Base-by-base conservation (phyloP, 805 yeast genomes). In the Sungouiozyma intestinalis region DNA sequence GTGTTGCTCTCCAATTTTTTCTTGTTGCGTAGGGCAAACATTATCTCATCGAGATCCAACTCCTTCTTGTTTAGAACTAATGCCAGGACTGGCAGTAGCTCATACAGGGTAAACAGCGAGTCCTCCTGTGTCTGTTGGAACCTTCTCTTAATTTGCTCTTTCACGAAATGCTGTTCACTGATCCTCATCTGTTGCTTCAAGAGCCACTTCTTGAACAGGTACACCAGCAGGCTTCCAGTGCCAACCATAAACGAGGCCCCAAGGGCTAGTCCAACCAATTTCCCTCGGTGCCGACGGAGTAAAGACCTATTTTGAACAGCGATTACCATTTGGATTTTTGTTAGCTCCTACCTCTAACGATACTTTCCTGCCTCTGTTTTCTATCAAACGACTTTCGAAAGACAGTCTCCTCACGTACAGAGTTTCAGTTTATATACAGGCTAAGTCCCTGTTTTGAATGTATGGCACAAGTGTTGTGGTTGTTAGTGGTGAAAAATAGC, bases 61-160 rank as follows among this genome's bases (percentile, higher is more conserved):
- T 47, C 48, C 32, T 57, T 50, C 19, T 48, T 46, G 11, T 54
- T 47, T 36, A 58, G 37, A 2, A 57, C 57, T 41, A 57, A 72
- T 4, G 79, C 71, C 35, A 88, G 66, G 3, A 85, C 85, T 1
- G 95, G 94, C 39, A 85, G 67, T 47, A 90, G 69, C 3, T 94
- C 88, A 57, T 84, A 69, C 40, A 88, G 76, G 0, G 97, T 90
- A 65, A 77, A 78, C 40, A 82, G 71, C 38, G 95, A 85, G 62
- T 90, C 97, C 51, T 80, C 79, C 55, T 88, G 97, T 9, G 96
- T 90, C 66, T 87, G 96, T 40, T 82, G 78, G 54, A 87, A 90
- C 44, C 97, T 67, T 51, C 92, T 72, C 51, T 80, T 80, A 45
- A 88, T 81, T 51, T 77, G 81, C 48, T 79, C 85, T 40, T 72